phyloP scores from a whole-genome alignment of 208 protist species.

The Leishmania tropica region DNA sequence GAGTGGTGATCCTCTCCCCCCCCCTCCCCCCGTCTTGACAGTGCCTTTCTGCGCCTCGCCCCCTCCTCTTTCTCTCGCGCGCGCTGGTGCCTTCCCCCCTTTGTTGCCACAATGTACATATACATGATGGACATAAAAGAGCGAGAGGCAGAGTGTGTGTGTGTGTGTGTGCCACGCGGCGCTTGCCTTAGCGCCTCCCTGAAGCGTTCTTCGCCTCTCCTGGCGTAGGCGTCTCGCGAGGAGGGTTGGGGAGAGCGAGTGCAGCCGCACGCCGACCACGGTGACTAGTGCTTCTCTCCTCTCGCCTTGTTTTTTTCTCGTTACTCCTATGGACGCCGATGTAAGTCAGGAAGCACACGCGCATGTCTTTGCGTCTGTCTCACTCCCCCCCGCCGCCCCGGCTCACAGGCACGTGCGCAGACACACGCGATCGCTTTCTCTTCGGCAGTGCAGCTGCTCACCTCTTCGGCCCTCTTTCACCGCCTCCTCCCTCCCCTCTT shows the following conservation, averaged over 20 bases:
- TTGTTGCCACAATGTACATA: constrained; percentile 8
- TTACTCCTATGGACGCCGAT: constrained; percentile 10
- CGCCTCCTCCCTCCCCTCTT: neutral
- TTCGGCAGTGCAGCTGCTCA: neutral
- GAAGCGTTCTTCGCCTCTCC: neutral
- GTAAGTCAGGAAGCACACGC: constrained; percentile 10
- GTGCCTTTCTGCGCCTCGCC: neutral
- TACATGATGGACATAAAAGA: neutral
- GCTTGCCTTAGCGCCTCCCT: neutral
- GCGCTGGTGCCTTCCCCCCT: neutral
- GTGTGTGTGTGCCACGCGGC: neutral
- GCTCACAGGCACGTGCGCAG: constrained; percentile 8
- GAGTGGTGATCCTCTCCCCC: neutral
- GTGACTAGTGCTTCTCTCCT: neutral
- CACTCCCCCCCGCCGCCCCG: neutral
- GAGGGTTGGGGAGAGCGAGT: neutral
- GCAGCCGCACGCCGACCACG: neutral
- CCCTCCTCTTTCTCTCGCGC: neutral
- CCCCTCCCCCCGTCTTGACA: neutral
- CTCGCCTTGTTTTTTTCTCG: constrained; percentile 2
- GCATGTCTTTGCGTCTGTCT: constrained; percentile 8
- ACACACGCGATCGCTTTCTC: constrained; percentile 1
- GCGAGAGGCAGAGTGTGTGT: neutral
- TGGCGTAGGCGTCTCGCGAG: neutral
- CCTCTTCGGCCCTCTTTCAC: neutral